Percentiles rank a stretch among this genome's conserved stretches.
These are phyloP conservation scores for Curvularia sp. DNA, from an alignment of 2,329 filamentous ascomycete genomes.

Conservation along the genomic window DNA sequence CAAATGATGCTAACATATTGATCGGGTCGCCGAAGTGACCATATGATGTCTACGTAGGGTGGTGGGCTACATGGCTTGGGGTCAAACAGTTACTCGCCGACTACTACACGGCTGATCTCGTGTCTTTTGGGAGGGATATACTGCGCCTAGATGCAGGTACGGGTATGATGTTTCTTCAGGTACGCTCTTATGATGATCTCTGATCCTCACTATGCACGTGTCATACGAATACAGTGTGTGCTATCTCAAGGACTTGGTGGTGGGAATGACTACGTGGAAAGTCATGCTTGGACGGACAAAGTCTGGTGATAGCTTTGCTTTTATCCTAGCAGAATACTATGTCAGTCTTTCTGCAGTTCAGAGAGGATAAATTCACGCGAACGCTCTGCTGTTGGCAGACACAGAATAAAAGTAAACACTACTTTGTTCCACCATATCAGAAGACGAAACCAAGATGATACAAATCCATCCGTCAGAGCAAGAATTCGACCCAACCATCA, in stretches of 20 bases:
- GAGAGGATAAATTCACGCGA: background rate
- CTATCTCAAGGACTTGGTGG: background rate
- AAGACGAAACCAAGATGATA: background rate
- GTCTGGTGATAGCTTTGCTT: background rate
- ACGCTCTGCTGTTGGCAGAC: background rate
- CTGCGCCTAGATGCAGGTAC: background rate
- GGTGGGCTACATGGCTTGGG: too few relatives aligned
- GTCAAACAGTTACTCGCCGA: background rate
- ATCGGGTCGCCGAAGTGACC: background rate
- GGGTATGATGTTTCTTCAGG: background rate
- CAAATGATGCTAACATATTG: background rate
- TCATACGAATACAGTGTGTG: background rate
- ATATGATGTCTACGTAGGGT: background rate
- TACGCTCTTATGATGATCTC: background rate
- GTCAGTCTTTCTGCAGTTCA: background rate
- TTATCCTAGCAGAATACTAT: background rate
- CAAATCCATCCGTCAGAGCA: background rate
- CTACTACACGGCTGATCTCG: too few relatives aligned
- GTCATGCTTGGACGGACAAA: background rate
- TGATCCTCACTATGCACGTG: background rate
- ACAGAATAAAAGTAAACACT: background rate
- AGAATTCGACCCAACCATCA: background rate
- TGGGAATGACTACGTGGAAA: background rate
- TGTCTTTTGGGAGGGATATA: background rate
- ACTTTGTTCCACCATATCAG: background rate